These are phyloP conservation scores for Metschnikowia borealis DNA, from an alignment of 805 yeast genomes.

Conservation along the genomic window DNA sequence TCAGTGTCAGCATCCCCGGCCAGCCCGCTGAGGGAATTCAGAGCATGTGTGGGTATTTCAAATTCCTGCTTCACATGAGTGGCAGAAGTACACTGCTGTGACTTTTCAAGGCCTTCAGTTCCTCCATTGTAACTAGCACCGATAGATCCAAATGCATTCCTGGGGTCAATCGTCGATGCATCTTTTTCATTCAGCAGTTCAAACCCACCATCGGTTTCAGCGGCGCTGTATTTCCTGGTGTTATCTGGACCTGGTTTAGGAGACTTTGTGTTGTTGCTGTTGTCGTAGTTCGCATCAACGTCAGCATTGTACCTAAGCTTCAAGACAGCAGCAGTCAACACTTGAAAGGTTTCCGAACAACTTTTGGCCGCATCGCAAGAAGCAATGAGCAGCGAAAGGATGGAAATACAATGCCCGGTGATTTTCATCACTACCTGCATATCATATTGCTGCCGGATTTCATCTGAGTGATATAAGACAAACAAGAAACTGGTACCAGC, in stretches of 20 bases:
- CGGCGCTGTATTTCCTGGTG: not conserved
- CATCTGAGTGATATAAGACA: slow-evolving; percentile 66
- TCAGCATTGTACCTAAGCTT: slow-evolving; percentile 48
- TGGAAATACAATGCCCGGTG: slow-evolving; percentile 53
- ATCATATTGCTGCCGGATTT: slow-evolving; percentile 43
- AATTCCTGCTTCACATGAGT: not conserved
- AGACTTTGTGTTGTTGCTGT: not conserved
- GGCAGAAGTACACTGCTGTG: not conserved
- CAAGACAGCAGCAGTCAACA: slow-evolving; percentile 66
- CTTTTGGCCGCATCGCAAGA: slow-evolving; percentile 75
- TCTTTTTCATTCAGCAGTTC: not conserved
- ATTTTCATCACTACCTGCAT: slow-evolving; percentile 43
- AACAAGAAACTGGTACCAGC: slow-evolving; percentile 84
- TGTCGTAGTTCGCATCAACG: slow-evolving; percentile 13
- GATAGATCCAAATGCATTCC: not conserved
- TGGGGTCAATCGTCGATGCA: not conserved
- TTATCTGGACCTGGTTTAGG: not conserved
- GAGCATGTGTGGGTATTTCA: not conserved
- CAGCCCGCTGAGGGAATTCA: not conserved
- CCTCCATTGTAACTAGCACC: not conserved
- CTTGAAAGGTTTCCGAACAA: slow-evolving; percentile 69
- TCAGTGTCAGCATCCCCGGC: not conserved
- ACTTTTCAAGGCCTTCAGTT: not conserved
- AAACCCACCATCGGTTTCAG: not conserved
- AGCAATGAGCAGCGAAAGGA: slow-evolving; percentile 57